Evolutionary conservation across 1,284 basidiomycete genomes (phyloP), one percentile per base, ranked within the genome.

Genomic region (Agroathelia rolfsii): DNA sequence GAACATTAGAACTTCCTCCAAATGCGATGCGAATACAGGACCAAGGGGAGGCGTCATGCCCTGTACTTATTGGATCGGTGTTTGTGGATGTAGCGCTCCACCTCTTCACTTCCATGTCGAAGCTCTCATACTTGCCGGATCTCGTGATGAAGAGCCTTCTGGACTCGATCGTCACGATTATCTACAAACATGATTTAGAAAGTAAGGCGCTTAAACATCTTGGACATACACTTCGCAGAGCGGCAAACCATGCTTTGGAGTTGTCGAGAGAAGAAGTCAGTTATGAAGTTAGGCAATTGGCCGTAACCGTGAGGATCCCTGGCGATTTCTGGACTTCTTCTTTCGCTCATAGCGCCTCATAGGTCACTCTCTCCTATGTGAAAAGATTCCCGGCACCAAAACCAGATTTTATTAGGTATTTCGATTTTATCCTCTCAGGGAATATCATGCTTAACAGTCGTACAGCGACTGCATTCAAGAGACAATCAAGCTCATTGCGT

Each of bases 161-260:
- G 30, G 77, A 81, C 51, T 58, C 65, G 0, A 42, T 80, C n/a
- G 61, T 74, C 37, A 69, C 80, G 21, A 59, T 72, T 39, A 62
- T 80, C 16, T 72, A 74, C 54, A 82, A 82, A 51, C 74, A 80
- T 40, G 72, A 82, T 45, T 69, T 82, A 35, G 70, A 73, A 28
- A 67, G 63, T 35, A 55, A 46, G 18, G 51, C 63, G 12, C 55
- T 81, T 32, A 61, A 53, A 35, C 66, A 71, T 44, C 57, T 76
- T 18, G 72, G 76, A 33, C 58, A 56, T 15, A 41, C 55, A 14
- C 53, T 81, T 4, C 65, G 71, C 20, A 61, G 53, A 32, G 72
- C 75, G 0, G 58, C 76, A 6, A 49, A 61, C 18, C 61, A 63
- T n/a, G 54, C 63, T 3, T 51, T 76, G 34, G 71, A 71, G 18